Base-by-base conservation (phyloP, 164 flowering plant genomes). In the Malania oleifera region DNA sequence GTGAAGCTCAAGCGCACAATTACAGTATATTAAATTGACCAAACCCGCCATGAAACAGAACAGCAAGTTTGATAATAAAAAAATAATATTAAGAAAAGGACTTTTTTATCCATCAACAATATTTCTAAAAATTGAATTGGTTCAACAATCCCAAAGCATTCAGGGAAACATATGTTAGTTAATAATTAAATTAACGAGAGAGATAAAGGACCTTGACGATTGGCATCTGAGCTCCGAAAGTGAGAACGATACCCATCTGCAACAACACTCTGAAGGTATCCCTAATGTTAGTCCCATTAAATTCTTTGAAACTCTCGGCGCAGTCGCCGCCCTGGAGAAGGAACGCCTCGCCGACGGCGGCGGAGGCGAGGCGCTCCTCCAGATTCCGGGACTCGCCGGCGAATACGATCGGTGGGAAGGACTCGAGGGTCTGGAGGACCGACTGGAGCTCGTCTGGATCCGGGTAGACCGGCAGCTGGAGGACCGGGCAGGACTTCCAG, bases 221-320 rank as follows among this genome's bases (percentile, higher is more conserved):
- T 12, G 83, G 83, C 71, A 77, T 74, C 54, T 80, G 83, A 39
- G 69, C 79, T 4, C 81, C 81, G 31, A 73, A 80, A 11, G 66
- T 74, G 38, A 80, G 62, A 27, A 74, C 81, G 1, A 74, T 58
- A 2, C 77, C 79, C 83, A 77, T 80, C 69, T 80, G 80, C 57
- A 79, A 61, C 62, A 79, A 53, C 15, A 79, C 73, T 63, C 79
- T 57, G 31, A 72, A 74, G 19, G 83, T 76, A 35, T 79, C 83
- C 56, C 83, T 63, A 53, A 79, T 79, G 39, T 79, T 79, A 29
- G 54, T 70, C 0, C 58, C 83, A 59, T 69, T 66, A 62, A 79
- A 78, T 35, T 78, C 82, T 58, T 75, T 72, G 67, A 77, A 78
- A 45, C 82, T 78, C 77, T 78, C 82, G 0, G 82, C 79, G 49